Evolutionary conservation across 129 eudicot species (phyloP).

Genomic region (Saposhnikovia divaricata): DNA sequence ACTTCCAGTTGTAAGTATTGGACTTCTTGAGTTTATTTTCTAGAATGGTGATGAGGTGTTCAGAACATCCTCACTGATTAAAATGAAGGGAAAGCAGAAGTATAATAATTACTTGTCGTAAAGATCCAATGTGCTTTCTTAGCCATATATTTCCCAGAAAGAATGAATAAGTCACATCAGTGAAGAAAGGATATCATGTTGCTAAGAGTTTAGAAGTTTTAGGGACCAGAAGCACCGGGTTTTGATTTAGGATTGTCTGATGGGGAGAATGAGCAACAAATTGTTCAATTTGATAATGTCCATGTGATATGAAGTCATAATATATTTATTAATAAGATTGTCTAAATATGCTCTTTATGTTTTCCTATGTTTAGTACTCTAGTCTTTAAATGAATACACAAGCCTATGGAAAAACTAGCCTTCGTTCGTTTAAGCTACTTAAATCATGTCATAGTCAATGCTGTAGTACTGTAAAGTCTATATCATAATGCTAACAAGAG

Average conservation of each 20-base stretch:
- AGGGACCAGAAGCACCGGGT: background rate
- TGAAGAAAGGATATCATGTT: background rate
- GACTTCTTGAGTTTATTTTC: background rate
- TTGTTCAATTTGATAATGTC: background rate
- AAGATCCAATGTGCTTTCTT: background rate
- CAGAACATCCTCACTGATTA: background rate
- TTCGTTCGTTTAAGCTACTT: background rate
- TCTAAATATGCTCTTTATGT: background rate
- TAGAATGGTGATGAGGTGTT: background rate
- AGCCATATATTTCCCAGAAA: background rate
- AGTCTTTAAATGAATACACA: background rate
- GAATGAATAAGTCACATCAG: background rate
- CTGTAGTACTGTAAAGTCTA: background rate
- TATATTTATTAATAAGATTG: background rate
- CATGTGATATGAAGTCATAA: background rate
- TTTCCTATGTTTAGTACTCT: background rate
- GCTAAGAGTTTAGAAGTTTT: background rate
- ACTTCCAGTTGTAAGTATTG: constrained; percentile 83
- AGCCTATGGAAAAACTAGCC: background rate
- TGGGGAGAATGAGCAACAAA: background rate
- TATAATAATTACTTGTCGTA: background rate
- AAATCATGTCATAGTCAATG: background rate
- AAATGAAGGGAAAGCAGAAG: background rate
- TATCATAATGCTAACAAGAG: background rate
- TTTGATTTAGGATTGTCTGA: background rate